These are phyloP conservation scores for Suhomyces bolitotheri DNA, from an alignment of 1,139 yeast genomes.

Conservation along the genomic window DNA sequence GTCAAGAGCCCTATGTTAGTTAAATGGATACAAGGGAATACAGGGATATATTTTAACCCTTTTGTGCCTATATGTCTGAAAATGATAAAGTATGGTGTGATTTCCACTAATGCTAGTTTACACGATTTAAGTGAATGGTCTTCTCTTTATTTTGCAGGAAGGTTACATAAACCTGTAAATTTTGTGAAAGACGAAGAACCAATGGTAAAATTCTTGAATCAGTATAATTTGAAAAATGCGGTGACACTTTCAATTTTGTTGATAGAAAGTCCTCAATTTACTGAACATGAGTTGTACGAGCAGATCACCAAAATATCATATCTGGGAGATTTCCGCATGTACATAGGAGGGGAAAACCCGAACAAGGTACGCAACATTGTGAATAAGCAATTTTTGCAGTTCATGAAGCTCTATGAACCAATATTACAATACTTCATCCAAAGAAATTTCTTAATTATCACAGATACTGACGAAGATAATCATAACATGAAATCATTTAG, in stretches of 20 bases:
- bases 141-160: conserved; percentile 84
- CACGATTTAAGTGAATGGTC: conserved; percentile 81
- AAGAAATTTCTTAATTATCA: conserved; percentile 21
- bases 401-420: conserved; percentile 72
- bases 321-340: conserved; percentile 87
- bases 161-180: conserved; percentile 92
- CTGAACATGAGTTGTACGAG: conserved; percentile 68
- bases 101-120: conserved; percentile 59
- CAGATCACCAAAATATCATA: conserved; percentile 82
- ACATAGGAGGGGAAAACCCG: conserved; percentile 89
- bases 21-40: conserved; percentile 68
- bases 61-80: conserved; percentile 61
- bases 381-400: conserved; percentile 65
- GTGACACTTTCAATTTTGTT: conserved; percentile 70
- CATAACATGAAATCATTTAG: conserved; percentile 21
- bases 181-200: conserved; percentile 60
- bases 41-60: conserved; percentile 90
- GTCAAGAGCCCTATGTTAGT: conserved; percentile 47
- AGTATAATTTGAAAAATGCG: conserved; percentile 76
- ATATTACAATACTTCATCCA: conserved; percentile 35
- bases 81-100: conserved; percentile 83
- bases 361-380: conserved; percentile 85
- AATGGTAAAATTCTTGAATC: conserved; percentile 63
- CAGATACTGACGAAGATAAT: conserved; percentile 18
- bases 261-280: conserved; percentile 38